These are phyloP conservation scores for Albizia julibrissin DNA, from an alignment of 306 rosid species.

Conservation along the genomic window DNA sequence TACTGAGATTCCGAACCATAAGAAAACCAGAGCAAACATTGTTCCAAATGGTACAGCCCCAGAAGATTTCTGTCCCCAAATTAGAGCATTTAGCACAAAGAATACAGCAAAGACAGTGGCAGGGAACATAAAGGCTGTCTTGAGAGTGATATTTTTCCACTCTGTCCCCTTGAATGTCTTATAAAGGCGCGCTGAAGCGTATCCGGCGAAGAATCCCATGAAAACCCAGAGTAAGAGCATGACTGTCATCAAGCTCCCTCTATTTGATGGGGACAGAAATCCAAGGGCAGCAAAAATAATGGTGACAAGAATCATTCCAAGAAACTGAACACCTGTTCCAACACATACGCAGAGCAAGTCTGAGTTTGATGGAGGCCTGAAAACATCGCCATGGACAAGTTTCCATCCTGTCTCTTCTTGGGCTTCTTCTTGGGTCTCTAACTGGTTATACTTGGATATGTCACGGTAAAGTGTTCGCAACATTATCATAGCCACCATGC, in stretches of 20 bases:
- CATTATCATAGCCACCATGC: conserved; percentile 84
- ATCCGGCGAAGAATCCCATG: conserved; percentile 75
- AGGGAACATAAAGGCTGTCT: conserved; percentile 69
- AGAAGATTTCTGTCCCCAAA: conserved; percentile 78
- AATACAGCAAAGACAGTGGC: conserved; percentile 54
- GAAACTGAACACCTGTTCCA: conserved; percentile 74
- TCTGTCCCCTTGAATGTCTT: conserved; percentile 71
- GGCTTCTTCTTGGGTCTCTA: conserved; percentile 81
- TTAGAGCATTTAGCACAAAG: conserved; percentile 69
- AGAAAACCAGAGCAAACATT: conserved; percentile 74
- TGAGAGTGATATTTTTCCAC: conserved; percentile 62
- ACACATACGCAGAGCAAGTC: conserved; percentile 71
- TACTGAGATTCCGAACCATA: conserved; percentile 82
- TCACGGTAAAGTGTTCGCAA: conserved; percentile 78
- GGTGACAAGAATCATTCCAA: conserved; percentile 72
- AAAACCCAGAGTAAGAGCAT: conserved; percentile 80
- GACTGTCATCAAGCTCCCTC: conserved; percentile 73
- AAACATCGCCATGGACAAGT: conserved; percentile 73
- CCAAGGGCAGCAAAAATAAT: conserved; percentile 76
- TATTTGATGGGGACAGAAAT: conserved; percentile 75
- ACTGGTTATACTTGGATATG: conserved; percentile 72
- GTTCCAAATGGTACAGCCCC: conserved; percentile 87
- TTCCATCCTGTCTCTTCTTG: conserved; percentile 84
- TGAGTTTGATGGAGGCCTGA: conserved; percentile 63
- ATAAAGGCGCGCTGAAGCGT: conserved; percentile 57